These are phyloP conservation scores for Colletotrichum orchidophilum DNA, from an alignment of 2,329 filamentous ascomycete genomes.

Conservation along the genomic window DNA sequence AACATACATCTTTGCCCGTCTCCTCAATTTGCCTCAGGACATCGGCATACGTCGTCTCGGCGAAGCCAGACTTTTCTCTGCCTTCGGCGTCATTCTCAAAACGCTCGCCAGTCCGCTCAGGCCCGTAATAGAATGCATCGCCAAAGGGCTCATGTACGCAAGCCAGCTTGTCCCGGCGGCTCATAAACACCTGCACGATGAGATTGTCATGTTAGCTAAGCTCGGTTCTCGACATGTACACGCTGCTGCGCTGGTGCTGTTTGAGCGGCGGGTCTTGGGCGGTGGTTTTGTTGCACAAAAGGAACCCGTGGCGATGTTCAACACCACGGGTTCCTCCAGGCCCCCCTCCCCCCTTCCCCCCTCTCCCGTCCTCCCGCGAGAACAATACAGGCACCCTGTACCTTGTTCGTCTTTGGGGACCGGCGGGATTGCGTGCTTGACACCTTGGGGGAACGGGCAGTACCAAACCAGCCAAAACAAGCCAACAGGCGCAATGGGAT, in stretches of 20 bases:
- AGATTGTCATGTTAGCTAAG: constrained; percentile 9
- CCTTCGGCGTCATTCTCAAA: constrained; percentile 74
- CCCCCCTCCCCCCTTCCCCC: not conserved
- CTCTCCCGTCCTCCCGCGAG: not conserved
- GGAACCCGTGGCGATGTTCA: not conserved
- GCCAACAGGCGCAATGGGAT: constrained; percentile 14
- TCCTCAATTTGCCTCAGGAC: constrained; percentile 80
- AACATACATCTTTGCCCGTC: constrained; percentile 76
- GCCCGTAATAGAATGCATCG: constrained; percentile 95
- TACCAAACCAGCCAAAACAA: not conserved
- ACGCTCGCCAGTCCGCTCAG: constrained; percentile 83
- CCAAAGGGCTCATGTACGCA: constrained; percentile 97
- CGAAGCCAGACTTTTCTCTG: constrained; percentile 71
- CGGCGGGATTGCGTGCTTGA: constrained; percentile 13
- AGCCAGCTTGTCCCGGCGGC: constrained; percentile 79
- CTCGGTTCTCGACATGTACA: not conserved
- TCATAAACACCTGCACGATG: constrained; percentile 88
- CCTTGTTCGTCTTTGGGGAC: constrained; percentile 20
- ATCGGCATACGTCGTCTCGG: constrained; percentile 76
- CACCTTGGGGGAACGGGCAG: not conserved
- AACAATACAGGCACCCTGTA: constrained; percentile 28
- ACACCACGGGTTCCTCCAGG: not conserved
- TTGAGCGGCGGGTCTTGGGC: not conserved
- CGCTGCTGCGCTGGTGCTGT: not conserved
- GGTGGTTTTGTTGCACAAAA: not conserved